Percentiles rank a stretch among this genome's conserved stretches.
These are phyloP conservation scores for Eimeria brunetti DNA, from an alignment of 169 alveolate species.

Conservation along the genomic window DNA sequence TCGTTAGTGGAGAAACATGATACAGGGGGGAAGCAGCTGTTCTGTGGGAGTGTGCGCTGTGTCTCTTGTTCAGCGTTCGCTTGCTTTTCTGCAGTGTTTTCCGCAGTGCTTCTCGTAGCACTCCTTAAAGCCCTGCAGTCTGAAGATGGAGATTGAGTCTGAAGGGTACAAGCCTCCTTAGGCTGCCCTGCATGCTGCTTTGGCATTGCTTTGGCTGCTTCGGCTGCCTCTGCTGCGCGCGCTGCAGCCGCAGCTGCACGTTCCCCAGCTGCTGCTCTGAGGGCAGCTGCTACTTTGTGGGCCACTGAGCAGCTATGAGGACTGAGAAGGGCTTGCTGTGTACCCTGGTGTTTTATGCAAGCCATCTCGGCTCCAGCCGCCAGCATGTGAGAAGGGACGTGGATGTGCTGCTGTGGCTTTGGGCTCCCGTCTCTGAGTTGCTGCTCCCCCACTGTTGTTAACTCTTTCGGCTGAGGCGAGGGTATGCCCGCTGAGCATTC, in stretches of 20 bases:
- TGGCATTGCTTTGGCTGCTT: conserved; percentile 42
- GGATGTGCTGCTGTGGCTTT: conserved; percentile 36
- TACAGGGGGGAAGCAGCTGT: conserved; percentile 54
- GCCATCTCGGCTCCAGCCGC: conserved; percentile 28
- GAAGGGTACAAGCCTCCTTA: not conserved
- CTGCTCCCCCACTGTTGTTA: not conserved
- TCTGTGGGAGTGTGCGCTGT: not conserved
- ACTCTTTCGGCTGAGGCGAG: not conserved
- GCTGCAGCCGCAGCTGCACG: conserved; percentile 78
- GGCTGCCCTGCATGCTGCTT: not conserved
- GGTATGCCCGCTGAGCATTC: not conserved
- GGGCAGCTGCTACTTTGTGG: conserved; percentile 71
- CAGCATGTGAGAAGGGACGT: conserved; percentile 69
- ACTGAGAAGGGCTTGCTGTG: conserved; percentile 57
- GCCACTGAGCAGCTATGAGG: conserved; percentile 73
- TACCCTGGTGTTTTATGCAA: conserved; percentile 42
- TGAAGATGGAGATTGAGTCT: conserved; percentile 11
- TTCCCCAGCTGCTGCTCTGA: conserved; percentile 69
- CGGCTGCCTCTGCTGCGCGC: conserved; percentile 61
- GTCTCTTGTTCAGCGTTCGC: conserved; percentile 25
- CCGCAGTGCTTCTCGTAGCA: not conserved
- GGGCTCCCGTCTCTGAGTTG: not conserved
- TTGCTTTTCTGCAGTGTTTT: conserved; percentile 3
- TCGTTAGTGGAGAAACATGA: conserved; percentile 48
- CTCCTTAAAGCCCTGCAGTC: not conserved